Conservation (phyloP, 176 grass and related monocot species). For the Pontederia paniculata region DNA sequence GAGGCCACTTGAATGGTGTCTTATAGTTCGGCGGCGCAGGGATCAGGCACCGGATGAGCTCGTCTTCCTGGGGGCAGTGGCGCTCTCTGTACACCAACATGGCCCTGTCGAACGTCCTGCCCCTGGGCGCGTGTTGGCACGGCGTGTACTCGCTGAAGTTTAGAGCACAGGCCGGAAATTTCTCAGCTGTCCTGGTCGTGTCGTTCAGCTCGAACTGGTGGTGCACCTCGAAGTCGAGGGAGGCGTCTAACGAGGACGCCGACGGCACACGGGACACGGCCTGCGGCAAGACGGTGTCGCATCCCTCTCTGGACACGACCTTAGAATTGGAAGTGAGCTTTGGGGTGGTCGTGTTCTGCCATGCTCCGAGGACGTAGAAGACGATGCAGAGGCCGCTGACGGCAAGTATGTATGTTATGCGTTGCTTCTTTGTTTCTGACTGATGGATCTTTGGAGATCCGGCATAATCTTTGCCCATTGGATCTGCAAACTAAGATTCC, state of each 20-base stretch:
- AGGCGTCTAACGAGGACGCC: not conserved
- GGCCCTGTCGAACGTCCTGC: not conserved
- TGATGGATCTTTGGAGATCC: conserved; percentile 11
- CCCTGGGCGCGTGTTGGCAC: conserved; percentile 1
- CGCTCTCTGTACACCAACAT: conserved; percentile 12
- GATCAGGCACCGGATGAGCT: conserved; percentile 8
- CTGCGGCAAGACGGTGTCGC: not conserved
- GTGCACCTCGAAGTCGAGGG: conserved; percentile 9
- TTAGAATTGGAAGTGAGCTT: not conserved
- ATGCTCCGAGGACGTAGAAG: conserved; percentile 8
- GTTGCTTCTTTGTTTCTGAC: conserved; percentile 5
- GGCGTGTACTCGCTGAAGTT: conserved; percentile 15
- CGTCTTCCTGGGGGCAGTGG: not conserved
- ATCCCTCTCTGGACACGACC: not conserved
- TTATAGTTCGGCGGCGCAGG: conserved; percentile 7
- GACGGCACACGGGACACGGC: not conserved
- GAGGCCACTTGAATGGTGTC: conserved; percentile 14
- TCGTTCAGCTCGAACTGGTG: not conserved
- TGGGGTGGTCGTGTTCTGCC: not conserved
- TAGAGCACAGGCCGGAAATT: not conserved
- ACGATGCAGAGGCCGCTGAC: not conserved
- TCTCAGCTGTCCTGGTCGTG: not conserved
- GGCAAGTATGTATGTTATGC: not conserved
- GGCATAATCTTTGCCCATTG: not conserved
- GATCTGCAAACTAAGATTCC: too few species aligned